Base-by-base conservation (phyloP, 2,329 filamentous ascomycete species). In the Torrubiella hemipterigena region DNA sequence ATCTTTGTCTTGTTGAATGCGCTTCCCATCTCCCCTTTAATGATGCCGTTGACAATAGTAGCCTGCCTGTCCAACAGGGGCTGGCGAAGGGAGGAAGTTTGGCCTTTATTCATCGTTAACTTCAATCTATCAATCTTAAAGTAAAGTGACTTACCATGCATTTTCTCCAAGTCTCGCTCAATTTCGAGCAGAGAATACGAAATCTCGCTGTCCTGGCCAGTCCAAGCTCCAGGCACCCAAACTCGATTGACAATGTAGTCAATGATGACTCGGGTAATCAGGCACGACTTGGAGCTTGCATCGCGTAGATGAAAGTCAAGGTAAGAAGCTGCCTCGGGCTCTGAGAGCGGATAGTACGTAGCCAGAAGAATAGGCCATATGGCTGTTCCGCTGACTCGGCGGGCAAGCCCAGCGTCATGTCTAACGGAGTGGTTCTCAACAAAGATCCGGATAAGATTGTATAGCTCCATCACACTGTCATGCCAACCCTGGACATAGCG, bases 181-280 rank as follows among this genome's bases (percentile, higher is more conserved):
- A 61, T 43, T 15, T 58, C 51, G 17, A 49, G 38, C 7, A 61
- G 47, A 4, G 48, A 46, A 14, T 46, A 47, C 6, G 51, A 51
- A n/a, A 49, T 45, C 21, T 56, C 48, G 12, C 37, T 38, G 32
- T 58, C 54, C 5, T 53, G 51, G 14, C 55, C 55, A 31, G 47
- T 47, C 58, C 58, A 62, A 6, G 56, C 56, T 19, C 48, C 46
- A 5, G 54, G 49, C 3, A 52, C 50, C 55, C 58, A 59, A 23
- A 61, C 52, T 4, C 55, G 48, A 36, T 57, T 56, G 32, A 61
- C 56, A 24, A 62, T 48, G 33, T 55, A 60, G 42, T 61, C 58
- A 18, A 61, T 50, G 14, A 60, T 49, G 36, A 61, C 49, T 6
- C 58, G 52, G 3, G 58, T 59, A 12, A 62, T 53, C n/a, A 62